Percentiles rank a stretch among this genome's conserved stretches.
Evolutionary conservation across 225 moss, liverwort and hornwort genomes (phyloP).

Genomic region (Rhytidiadelphus loreus): DNA sequence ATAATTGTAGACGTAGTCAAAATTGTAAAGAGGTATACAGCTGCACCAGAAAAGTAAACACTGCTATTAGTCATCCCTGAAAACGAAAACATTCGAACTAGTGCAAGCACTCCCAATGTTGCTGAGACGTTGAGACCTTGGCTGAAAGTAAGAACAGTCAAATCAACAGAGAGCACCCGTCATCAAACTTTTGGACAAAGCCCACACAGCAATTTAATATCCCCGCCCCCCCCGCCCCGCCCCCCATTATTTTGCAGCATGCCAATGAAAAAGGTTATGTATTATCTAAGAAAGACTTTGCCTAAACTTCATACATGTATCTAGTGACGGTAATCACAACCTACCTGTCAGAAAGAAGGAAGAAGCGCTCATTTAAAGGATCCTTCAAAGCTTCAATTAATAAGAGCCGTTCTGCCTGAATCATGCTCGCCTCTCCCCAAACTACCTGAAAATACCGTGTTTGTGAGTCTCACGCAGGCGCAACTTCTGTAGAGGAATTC

Average conservation of each 20-base stretch:
- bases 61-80: background rate
- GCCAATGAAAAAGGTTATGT: background rate
- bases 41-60: conserved; percentile 28
- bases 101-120: background rate
- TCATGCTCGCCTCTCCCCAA: conserved; percentile 97
- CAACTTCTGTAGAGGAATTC: background rate
- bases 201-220: background rate
- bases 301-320: background rate
- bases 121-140: background rate
- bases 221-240: too few species aligned
- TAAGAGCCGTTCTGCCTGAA: conserved; percentile 87
- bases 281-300: background rate
- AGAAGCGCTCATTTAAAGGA: conserved; percentile 72
- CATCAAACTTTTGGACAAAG: background rate
- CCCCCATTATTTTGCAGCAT: background rate
- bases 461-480: background rate
- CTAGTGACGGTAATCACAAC: background rate
- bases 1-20: conserved; percentile 71
- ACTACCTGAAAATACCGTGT: conserved; percentile 54
- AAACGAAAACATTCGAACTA: background rate
- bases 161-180: background rate
- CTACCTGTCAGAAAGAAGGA: conserved; percentile 86
- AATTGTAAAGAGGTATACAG: conserved; percentile 87
- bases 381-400: conserved; percentile 65
- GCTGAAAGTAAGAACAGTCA: background rate